phyloP scores from a whole-genome alignment of 768 basidiomycete species.

The Galerina marginata region DNA sequence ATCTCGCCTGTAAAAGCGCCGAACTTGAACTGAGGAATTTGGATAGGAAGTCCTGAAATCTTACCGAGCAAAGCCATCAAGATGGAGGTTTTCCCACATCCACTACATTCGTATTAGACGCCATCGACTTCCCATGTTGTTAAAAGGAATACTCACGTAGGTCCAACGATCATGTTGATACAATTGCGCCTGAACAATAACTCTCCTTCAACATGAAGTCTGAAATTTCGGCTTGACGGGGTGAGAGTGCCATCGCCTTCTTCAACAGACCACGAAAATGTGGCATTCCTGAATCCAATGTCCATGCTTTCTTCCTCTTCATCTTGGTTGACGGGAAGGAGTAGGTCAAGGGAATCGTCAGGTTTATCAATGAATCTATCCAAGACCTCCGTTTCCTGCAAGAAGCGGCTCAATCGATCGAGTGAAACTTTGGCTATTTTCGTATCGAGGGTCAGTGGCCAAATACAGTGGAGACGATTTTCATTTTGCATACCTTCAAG shows the following conservation, averaged over 20 bases:
- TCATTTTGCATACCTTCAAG: constrained; percentile 33
- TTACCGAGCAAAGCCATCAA: constrained; percentile 61
- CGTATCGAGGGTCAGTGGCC: background rate
- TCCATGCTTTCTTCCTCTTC: constrained; percentile 20
- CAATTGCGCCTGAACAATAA: constrained; percentile 57
- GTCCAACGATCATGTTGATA: constrained; percentile 65
- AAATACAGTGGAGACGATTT: background rate
- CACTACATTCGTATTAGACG: constrained; percentile 15
- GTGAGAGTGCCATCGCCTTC: background rate
- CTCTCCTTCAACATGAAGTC: constrained; percentile 55
- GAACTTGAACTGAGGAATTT: too few species aligned
- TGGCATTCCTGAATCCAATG: constrained; percentile 11
- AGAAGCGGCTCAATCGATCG: constrained; percentile 52
- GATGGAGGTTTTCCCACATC: constrained; percentile 64
- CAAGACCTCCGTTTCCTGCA: constrained; percentile 53
- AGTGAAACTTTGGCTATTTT: constrained; percentile 59
- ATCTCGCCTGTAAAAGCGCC: constrained; percentile 53
- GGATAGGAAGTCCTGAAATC: background rate
- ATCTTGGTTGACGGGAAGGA: background rate
- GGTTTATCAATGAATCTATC: constrained; percentile 37
- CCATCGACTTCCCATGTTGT: background rate
- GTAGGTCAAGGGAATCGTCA: background rate
- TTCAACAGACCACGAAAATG: constrained; percentile 10
- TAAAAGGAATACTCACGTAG: constrained; percentile 43
- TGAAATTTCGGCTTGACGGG: constrained; percentile 39